phyloP scores from a whole-genome alignment of 768 basidiomycete species.

The Sistotremastrum suecicum region DNA sequence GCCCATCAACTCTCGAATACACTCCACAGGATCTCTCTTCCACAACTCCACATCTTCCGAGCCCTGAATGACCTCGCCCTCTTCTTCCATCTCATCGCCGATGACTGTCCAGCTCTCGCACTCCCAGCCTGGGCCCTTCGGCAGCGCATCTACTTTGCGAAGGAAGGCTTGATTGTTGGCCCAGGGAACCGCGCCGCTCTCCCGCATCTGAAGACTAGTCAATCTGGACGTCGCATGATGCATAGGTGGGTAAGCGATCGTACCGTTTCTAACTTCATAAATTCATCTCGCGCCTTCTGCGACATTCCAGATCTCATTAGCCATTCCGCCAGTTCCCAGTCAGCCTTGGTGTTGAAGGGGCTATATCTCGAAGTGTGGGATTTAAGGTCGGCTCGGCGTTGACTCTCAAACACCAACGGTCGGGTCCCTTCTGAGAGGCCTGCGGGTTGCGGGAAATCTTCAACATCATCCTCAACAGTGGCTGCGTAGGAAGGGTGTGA shows the following conservation, averaged over 20 bases:
- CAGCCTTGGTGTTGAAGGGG: slow-evolving; percentile 18
- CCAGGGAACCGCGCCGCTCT: slow-evolving; percentile 11
- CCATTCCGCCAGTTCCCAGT: slow-evolving; percentile 22
- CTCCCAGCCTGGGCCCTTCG: slow-evolving; percentile 13
- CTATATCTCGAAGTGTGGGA: too few relatives aligned
- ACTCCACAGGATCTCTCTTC: slow-evolving; percentile 14
- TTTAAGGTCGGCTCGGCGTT: too few relatives aligned
- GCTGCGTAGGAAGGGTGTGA: too few relatives aligned
- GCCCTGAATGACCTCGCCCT: slow-evolving; percentile 11
- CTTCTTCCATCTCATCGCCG: slow-evolving; percentile 8
- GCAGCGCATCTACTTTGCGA: slow-evolving; percentile 15
- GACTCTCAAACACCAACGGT: too few relatives aligned
- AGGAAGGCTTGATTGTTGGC: slow-evolving; percentile 13
- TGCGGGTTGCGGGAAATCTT: too few relatives aligned
- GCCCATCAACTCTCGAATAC: slow-evolving; percentile 13
- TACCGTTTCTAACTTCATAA: slow-evolving; percentile 20
- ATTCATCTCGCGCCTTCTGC: slow-evolving; percentile 17
- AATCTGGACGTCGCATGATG: too few relatives aligned
- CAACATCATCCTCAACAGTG: too few relatives aligned
- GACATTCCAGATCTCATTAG: slow-evolving; percentile 13
- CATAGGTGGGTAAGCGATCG: slow-evolving; percentile 4
- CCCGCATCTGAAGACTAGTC: slow-evolving; percentile 11
- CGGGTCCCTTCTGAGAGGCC: too few relatives aligned
- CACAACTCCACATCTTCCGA: slow-evolving; percentile 17
- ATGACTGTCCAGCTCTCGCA: slow-evolving; percentile 10